phyloP scores from a whole-genome alignment of 208 protist genomes.

The Trypanosoma brucei region DNA sequence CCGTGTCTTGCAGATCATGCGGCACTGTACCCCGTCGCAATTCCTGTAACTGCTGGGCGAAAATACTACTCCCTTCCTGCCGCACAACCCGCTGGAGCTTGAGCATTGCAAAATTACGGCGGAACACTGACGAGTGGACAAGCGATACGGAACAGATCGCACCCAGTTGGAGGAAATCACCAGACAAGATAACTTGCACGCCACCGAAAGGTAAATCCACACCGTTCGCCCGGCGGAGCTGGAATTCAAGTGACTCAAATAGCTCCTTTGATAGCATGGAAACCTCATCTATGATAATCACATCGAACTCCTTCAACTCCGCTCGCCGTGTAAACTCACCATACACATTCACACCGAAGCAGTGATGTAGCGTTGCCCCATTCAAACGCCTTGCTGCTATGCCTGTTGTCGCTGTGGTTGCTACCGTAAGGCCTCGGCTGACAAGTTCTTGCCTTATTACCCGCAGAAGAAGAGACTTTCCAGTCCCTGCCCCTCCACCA shows the following conservation, averaged over 20 bases:
- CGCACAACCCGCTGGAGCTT: constrained; percentile 70
- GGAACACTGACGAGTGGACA: constrained; percentile 67
- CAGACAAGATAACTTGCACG: constrained; percentile 89
- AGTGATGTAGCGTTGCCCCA: constrained; percentile 86
- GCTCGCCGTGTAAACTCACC: constrained; percentile 64
- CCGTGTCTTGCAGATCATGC: constrained; percentile 47
- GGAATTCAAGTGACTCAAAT: constrained; percentile 78
- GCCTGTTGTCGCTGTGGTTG: constrained; percentile 82
- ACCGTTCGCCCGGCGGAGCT: constrained; percentile 72
- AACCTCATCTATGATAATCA: constrained; percentile 92
- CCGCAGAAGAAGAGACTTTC: constrained; percentile 85
- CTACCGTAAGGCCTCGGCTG: constrained; percentile 58
- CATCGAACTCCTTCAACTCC: constrained; percentile 73
- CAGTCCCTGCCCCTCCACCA: constrained; percentile 83
- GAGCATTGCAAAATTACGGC: constrained; percentile 72
- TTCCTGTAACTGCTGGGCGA: constrained; percentile 59
- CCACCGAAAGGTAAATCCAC: constrained; percentile 85
- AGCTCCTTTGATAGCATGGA: constrained; percentile 83
- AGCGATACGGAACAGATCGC: constrained; percentile 59
- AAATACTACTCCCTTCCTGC: constrained; percentile 40
- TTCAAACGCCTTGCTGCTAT: constrained; percentile 75
- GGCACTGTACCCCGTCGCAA: constrained; percentile 75
- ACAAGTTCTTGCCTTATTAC: constrained; percentile 68
- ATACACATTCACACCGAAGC: constrained; percentile 76
- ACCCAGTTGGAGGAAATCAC: constrained; percentile 90